A percentile compares a stretch with the other conserved stretches of the same genome.
phyloP scores from a whole-genome alignment of 164 flowering plant species.

The Amborella trichopoda region DNA sequence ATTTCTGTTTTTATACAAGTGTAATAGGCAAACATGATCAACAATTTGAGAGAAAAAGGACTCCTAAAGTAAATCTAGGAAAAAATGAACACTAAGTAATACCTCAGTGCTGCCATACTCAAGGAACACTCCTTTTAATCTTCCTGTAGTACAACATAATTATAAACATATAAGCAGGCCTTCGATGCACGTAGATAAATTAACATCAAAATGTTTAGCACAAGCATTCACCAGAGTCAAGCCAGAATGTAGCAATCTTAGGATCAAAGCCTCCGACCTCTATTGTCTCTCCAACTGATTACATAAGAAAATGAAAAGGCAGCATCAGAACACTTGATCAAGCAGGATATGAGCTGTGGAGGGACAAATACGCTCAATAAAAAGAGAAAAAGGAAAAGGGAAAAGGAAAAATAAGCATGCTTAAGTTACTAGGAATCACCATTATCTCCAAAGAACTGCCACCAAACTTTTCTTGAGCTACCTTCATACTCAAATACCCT shows the following conservation, averaged over 20 bases:
- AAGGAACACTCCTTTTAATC: conserved; percentile 76
- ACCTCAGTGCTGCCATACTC: conserved; percentile 96
- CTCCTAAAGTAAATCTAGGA: too few species aligned
- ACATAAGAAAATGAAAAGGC: neutral
- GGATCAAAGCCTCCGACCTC: conserved; percentile 90
- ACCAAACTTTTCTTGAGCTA: conserved; percentile 82
- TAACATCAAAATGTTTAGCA: neutral
- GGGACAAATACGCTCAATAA: too few species aligned
- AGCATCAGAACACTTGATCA: neutral
- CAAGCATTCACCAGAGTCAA: conserved; percentile 58
- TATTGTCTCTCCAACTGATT: conserved; percentile 93
- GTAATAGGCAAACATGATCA: too few species aligned
- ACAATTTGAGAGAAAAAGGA: too few species aligned
- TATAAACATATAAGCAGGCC: neutral
- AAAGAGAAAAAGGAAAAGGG: too few species aligned
- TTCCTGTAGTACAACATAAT: conserved; percentile 31
- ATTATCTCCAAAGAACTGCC: conserved; percentile 97
- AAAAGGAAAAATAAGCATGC: too few species aligned
- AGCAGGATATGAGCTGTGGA: neutral
- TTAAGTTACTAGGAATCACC: too few species aligned
- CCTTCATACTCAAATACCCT: conserved; percentile 95
- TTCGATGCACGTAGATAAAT: neutral
- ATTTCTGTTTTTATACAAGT: too few species aligned
- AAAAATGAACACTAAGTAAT: too few species aligned
- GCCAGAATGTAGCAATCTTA: conserved; percentile 87